Conservation (phyloP, 441 rosid species). For the Viola pubescens region DNA sequence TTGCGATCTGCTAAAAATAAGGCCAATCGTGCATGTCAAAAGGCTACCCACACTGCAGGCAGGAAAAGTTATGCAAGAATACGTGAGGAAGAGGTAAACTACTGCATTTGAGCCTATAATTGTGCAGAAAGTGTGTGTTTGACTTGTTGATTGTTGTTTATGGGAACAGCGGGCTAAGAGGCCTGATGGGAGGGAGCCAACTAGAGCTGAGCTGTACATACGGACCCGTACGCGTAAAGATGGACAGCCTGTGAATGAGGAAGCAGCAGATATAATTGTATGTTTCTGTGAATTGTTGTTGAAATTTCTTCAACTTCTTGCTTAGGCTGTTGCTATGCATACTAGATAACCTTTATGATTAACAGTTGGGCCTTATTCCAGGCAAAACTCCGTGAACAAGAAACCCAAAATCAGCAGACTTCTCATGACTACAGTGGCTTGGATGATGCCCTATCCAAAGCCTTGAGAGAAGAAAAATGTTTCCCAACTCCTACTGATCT, state of each 20-base stretch:
- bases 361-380: constrained; percentile 9
- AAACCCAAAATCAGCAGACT: constrained; percentile 16
- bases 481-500: too few relatives aligned
- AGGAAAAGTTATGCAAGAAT: constrained; percentile 36
- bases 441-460: constrained; percentile 29
- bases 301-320: not conserved
- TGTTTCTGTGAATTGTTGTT: constrained; percentile 5
- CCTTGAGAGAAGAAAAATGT: constrained; percentile 18
- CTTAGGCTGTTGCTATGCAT: not conserved
- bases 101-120: constrained; percentile 4
- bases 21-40: constrained; percentile 31
- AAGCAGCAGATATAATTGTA: constrained; percentile 32
- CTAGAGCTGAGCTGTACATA: constrained; percentile 35
- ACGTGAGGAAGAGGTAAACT: constrained; percentile 37
- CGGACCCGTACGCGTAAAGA: constrained; percentile 35
- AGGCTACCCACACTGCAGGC: constrained; percentile 26
- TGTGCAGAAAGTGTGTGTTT: constrained; percentile 1
- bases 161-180: constrained; percentile 26
- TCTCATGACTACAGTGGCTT: constrained; percentile 17
- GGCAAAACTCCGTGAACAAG: constrained; percentile 26
- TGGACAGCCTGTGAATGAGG: constrained; percentile 30
- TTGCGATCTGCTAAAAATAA: constrained; percentile 26
- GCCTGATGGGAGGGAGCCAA: constrained; percentile 32
- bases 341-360: not conserved
- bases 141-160: not conserved